A percentile compares a stretch with the other conserved stretches of the same genome.
These are phyloP conservation scores for Phlegmacium glaucopus DNA, from an alignment of 768 basidiomycete species.

Conservation along the genomic window DNA sequence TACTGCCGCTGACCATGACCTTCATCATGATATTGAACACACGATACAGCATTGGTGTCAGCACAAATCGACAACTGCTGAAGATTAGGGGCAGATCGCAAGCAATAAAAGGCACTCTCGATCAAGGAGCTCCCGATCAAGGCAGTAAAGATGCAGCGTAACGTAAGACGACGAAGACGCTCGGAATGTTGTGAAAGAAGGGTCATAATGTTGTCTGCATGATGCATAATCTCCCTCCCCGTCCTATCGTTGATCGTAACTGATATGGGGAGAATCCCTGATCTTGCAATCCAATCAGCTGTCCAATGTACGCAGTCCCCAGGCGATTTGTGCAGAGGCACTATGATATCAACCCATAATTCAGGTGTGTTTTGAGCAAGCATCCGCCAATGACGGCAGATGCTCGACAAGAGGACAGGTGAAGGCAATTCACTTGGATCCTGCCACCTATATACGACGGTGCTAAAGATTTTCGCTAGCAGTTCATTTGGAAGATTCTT, in stretches of 20 bases:
- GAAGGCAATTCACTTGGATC: constrained; percentile 11
- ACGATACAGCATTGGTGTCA: not conserved
- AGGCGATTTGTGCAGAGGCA: constrained; percentile 11
- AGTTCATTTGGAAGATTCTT: constrained; percentile 4
- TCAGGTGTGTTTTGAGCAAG: constrained; percentile 11
- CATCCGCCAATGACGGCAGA: constrained; percentile 12
- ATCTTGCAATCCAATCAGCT: constrained; percentile 15
- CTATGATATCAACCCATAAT: constrained; percentile 15
- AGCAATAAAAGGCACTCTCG: not conserved
- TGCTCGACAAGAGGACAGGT: constrained; percentile 10
- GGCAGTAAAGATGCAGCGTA: not conserved
- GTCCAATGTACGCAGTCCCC: constrained; percentile 9
- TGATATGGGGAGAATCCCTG: constrained; percentile 9
- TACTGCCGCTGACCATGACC: constrained; percentile 1
- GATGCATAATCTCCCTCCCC: too few relatives aligned
- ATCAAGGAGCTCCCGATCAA: not conserved
- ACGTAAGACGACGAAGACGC: not conserved
- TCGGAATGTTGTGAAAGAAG: not conserved
- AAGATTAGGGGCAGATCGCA: not conserved
- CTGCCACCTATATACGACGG: constrained; percentile 8
- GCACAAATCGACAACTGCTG: not conserved
- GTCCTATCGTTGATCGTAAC: constrained; percentile 16
- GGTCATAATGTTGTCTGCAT: too few relatives aligned
- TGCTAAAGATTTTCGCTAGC: constrained; percentile 7
- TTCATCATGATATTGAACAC: not conserved